Base-by-base conservation (phyloP, 768 basidiomycete species). In the Myochromella boudieri region DNA sequence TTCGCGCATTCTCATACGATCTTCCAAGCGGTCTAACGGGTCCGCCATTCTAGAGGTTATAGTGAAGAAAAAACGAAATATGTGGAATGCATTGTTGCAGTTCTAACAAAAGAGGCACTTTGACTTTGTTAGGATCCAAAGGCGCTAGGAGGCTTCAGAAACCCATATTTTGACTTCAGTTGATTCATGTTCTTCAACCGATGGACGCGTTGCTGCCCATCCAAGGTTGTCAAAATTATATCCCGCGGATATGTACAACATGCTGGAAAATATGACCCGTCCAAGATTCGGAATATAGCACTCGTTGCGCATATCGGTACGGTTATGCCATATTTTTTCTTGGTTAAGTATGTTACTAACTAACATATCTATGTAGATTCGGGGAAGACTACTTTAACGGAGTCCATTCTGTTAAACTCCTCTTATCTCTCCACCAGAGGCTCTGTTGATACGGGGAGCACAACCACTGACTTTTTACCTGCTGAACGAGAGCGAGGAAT, bases 401-500 rank as follows among this genome's bases (percentile, higher is more conserved):
- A 94, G 67, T 93, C 91, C 8, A 87, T 94, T 32, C 72, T 94
- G 18, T 77, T 85, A 45, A 81, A 77, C 42, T 90, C 89, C 5
- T 76, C 78, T 1, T 92, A 88, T 62, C 69, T 94, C 22, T 74
- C 81, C 4, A 67, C 76, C 21, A 78, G 89, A 8, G 92, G 92
- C 17, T 82, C 91, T 2, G 91, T 94, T 10, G 92, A 94, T 61
- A 87, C 85, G 3, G 92, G 91, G 15, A 93, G 91, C 53, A 95
- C 91, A 6, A 91, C 84, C 1, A 94, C 91, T 3, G 92, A 94
- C 62, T 94, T 93, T 52, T 70, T 94, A 15, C 91, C 91, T 4
- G 89, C 90, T 0, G 91, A 95, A 66, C 77, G 92, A 46, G 91
- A 93, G 64, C 78, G 91, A 42, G 91, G 91, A 5, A 95, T 95